Percentiles rank a stretch among this genome's conserved stretches.
Evolutionary conservation across 78 protist genomes (phyloP).

Genomic region (Protostelium mycophagum): DNA sequence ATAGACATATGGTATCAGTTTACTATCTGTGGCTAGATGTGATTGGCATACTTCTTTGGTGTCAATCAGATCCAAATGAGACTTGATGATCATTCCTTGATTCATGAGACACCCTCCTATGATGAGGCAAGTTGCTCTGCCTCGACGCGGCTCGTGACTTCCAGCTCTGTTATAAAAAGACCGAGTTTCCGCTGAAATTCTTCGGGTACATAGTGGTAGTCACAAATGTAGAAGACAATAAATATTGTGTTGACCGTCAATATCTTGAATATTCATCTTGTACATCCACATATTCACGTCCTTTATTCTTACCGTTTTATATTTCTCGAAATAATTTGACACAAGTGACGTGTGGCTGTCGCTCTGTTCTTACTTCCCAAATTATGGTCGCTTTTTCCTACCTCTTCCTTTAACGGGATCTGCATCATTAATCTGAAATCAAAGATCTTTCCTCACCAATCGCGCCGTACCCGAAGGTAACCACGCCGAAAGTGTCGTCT

Average conservation of each 20-base stretch:
- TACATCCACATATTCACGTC: too few species aligned
- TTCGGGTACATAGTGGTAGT: background rate
- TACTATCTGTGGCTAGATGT: too few species aligned
- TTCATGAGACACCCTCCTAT: background rate
- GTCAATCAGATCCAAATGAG: background rate
- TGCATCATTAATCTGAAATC: background rate
- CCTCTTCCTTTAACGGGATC: too few species aligned
- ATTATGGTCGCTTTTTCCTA: background rate
- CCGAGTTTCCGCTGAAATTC: background rate
- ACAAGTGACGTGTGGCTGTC: background rate
- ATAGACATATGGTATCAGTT: too few species aligned
- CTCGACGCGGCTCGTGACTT: background rate
- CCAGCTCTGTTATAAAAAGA: background rate
- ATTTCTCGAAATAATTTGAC: background rate
- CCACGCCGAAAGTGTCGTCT: background rate
- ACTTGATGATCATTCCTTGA: background rate
- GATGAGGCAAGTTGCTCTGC: background rate
- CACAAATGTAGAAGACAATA: background rate
- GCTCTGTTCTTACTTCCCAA: background rate
- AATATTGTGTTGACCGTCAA: background rate
- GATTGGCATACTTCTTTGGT: conserved; percentile 1
- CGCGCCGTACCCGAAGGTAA: background rate
- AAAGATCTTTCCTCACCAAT: background rate
- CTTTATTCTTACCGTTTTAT: background rate
- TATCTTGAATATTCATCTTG: too few species aligned